Evolutionary conservation across 441 rosid genomes (phyloP).

Genomic region (Aleurites moluccanus): DNA sequence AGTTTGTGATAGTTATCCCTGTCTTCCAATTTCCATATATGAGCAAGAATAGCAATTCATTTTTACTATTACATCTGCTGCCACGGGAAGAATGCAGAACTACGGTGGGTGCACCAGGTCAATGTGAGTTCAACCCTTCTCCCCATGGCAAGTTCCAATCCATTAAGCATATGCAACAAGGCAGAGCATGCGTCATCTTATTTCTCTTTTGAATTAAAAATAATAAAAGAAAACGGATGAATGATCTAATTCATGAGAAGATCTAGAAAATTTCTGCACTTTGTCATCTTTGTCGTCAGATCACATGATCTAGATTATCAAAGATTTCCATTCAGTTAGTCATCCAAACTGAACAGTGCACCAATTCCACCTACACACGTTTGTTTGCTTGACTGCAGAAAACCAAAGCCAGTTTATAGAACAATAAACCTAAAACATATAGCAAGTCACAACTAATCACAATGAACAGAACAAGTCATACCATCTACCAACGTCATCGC

Average conservation of each 20-base stretch:
- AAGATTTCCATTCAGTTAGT: neutral
- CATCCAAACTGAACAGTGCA: neutral
- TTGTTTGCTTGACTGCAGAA: neutral
- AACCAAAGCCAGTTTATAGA: neutral
- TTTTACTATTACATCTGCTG: neutral
- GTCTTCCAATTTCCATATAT: neutral
- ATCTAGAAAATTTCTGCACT: neutral
- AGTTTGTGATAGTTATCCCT: neutral
- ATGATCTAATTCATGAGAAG: neutral
- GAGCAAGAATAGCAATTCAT: neutral
- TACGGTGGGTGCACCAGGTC: neutral
- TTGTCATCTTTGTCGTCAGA: neutral
- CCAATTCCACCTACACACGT: neutral
- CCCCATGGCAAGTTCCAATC: neutral
- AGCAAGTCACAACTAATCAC: neutral
- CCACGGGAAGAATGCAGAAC: neutral
- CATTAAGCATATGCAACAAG: constrained; percentile 2
- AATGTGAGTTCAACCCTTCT: neutral
- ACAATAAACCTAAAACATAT: neutral
- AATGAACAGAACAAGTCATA: neutral
- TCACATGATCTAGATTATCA: neutral
- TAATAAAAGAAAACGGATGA: neutral
- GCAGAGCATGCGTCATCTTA: neutral
- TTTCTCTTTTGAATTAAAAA: neutral
- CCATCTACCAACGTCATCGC: neutral